Base-by-base conservation (phyloP, 1,284 basidiomycete genomes). In the Sanghuangporus weigelae region DNA sequence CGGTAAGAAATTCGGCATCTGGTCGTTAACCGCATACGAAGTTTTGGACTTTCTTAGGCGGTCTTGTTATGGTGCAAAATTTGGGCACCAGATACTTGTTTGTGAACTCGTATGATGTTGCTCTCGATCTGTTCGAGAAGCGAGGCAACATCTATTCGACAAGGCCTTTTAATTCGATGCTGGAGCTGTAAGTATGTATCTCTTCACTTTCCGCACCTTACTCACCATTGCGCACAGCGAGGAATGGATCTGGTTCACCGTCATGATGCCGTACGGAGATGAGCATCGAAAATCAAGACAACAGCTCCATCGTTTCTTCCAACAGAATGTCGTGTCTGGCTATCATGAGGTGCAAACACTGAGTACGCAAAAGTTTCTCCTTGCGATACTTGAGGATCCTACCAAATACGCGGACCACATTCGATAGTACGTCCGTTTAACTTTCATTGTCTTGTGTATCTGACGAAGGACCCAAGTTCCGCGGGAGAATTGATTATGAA, bases 101-200 rank as follows among this genome's bases (percentile, higher is more conserved):
- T 23, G 48, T 72, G n/a, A 72, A 70, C 51, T 69, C 69, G 3
- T 65, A 62, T 26, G 58, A 67, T 11, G 65, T 64, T 21, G 67
- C 69, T 16, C 39, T 58, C 36, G 71, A 71, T 8, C 57, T 72
- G 0, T 57, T 72, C 40, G 70, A 71, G 19, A 69, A 69, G 57
- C 67, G 68, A 21, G 65, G 66, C 7, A 36, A 62, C 10, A 62
- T 67, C 11, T 71, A 69, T 57, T 71, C 69, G 5, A 67, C 66
- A 36, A 62, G 71, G 26, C 67, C 68, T 5, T 46, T 40, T 7
- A 60, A 67, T 35, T 57, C 63, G 38, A 66, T 69, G 44, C 31
- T 63, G 11, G 55, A 63, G 50, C 61, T 63, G 61, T 63, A 31
- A 11, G 61, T 31, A 36, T 11, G 12, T 38, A 31, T 14, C 36